Conservation (phyloP, 2,329 filamentous ascomycete genomes). For the Aspergillus fischeri region DNA sequence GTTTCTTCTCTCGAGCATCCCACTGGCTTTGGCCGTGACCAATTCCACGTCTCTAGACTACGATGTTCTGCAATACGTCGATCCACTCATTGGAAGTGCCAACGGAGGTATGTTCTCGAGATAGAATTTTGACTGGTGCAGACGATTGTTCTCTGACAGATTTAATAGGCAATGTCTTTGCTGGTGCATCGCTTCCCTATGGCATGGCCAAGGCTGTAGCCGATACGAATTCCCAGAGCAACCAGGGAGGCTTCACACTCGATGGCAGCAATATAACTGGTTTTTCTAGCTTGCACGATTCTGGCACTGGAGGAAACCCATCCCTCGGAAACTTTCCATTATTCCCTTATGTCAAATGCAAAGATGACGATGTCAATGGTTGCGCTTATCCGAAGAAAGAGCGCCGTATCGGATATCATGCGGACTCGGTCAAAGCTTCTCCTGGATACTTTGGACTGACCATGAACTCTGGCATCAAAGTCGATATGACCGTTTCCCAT, state of each 20-base stretch:
- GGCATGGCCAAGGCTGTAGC: slow-evolving; percentile 56
- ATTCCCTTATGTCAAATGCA: slow-evolving; percentile 62
- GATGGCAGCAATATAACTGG: slow-evolving; percentile 50
- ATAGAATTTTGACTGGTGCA: not conserved
- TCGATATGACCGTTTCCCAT: slow-evolving; percentile 64
- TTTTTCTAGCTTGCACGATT: slow-evolving; percentile 50
- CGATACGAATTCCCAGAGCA: slow-evolving; percentile 47
- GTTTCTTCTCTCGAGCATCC: slow-evolving; percentile 6
- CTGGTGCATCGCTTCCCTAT: slow-evolving; percentile 53
- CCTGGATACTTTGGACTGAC: slow-evolving; percentile 64
- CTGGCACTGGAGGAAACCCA: slow-evolving; percentile 49
- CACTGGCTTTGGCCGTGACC: slow-evolving; percentile 9
- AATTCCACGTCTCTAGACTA: slow-evolving; percentile 20
- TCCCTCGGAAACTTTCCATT: slow-evolving; percentile 70
- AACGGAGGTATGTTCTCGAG: slow-evolving; percentile 40
- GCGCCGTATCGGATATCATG: slow-evolving; percentile 46
- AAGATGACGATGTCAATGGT: slow-evolving; percentile 56
- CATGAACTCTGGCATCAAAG: slow-evolving; percentile 53
- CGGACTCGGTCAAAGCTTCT: slow-evolving; percentile 52
- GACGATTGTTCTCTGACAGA: not conserved
- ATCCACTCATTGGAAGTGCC: slow-evolving; percentile 53
- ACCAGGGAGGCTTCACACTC: slow-evolving; percentile 54
- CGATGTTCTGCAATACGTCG: slow-evolving; percentile 43
- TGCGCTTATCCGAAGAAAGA: slow-evolving; percentile 58
- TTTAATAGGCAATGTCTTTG: slow-evolving; percentile 51